A percentile compares a stretch with the other conserved stretches of the same genome.
phyloP scores from a whole-genome alignment of 129 eudicot genomes.

The Gnaphalium uliginosum region DNA sequence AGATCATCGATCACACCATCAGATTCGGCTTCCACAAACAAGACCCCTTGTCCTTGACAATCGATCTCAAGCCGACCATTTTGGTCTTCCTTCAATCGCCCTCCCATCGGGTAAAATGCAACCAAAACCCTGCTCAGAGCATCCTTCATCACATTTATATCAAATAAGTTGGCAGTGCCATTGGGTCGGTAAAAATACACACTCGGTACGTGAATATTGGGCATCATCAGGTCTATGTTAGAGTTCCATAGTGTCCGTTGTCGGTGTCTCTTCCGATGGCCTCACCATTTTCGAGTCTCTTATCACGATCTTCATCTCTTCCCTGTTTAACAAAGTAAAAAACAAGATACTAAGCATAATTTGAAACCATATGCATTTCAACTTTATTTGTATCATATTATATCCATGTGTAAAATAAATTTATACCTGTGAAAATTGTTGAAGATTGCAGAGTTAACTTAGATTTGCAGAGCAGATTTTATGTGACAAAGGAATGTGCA shows the following conservation, averaged over 20 bases:
- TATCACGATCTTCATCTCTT: slow-evolving; percentile 1
- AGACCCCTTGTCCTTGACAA: slow-evolving; percentile 16
- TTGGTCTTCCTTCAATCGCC: background rate
- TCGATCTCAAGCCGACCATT: background rate
- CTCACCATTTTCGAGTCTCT: background rate
- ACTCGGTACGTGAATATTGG: background rate
- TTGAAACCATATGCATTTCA: no score
- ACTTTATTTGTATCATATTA: no score
- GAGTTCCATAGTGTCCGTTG: background rate
- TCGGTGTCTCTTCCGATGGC: background rate
- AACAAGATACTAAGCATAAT: no score
- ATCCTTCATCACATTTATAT: background rate
- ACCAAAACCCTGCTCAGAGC: slow-evolving; percentile 10
- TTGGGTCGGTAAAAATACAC: slow-evolving; percentile 12
- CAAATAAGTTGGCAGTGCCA: background rate
- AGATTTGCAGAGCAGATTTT: no score
- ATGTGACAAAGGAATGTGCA: no score
- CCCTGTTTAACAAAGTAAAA: no score
- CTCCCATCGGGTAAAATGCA: background rate
- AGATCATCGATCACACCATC: background rate
- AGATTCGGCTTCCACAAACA: slow-evolving; percentile 10
- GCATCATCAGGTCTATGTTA: background rate
- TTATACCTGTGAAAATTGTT: no score
- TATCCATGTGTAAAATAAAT: no score
- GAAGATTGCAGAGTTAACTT: no score